Evolutionary conservation across 768 basidiomycete species (phyloP).

Genomic region (Xanthoconium purpureum): DNA sequence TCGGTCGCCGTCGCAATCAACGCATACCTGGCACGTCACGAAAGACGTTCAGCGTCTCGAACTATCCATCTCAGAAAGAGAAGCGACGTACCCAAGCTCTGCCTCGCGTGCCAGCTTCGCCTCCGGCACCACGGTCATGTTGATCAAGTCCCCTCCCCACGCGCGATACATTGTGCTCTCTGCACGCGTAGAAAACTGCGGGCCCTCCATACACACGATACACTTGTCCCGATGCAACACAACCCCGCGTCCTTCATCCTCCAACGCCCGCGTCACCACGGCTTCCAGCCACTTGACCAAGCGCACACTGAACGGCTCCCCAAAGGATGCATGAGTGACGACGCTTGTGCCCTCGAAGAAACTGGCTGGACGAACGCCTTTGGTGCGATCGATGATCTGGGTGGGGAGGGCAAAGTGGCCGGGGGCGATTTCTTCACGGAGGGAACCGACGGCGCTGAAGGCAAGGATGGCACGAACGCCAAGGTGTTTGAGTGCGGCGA

Average conservation of each 20-base stretch:
- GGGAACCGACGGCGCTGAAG: conserved; percentile 93
- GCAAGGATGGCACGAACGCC: conserved; percentile 88
- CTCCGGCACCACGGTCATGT: conserved; percentile 97
- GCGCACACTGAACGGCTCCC: conserved; percentile 78
- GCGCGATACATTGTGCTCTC: conserved; percentile 92
- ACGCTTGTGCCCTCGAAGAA: conserved; percentile 82
- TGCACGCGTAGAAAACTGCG: conserved; percentile 96
- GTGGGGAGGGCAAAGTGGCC: conserved; percentile 85
- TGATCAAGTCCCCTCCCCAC: conserved; percentile 93
- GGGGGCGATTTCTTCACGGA: conserved; percentile 89
- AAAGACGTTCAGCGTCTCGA: too few relatives aligned
- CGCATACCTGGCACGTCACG: too few relatives aligned
- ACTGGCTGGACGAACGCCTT: conserved; percentile 82
- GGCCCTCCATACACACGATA: conserved; percentile 96
- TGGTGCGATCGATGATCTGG: conserved; percentile 96
- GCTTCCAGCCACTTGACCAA: conserved; percentile 65
- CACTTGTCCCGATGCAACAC: conserved; percentile 79
- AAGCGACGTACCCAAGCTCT: conserved; percentile 66
- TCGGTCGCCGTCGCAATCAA: too few relatives aligned
- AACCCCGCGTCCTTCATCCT: conserved; percentile 53
- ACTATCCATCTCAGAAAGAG: too few relatives aligned
- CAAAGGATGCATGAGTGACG: conserved; percentile 92
- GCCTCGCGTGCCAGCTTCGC: conserved; percentile 96
- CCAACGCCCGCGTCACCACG: conserved; percentile 62
- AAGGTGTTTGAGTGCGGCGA: conserved; percentile 89